These are phyloP conservation scores for Rhizophagus prolifer DNA, from an alignment of 192 early-diverging fungal genomes.

Conservation along the genomic window DNA sequence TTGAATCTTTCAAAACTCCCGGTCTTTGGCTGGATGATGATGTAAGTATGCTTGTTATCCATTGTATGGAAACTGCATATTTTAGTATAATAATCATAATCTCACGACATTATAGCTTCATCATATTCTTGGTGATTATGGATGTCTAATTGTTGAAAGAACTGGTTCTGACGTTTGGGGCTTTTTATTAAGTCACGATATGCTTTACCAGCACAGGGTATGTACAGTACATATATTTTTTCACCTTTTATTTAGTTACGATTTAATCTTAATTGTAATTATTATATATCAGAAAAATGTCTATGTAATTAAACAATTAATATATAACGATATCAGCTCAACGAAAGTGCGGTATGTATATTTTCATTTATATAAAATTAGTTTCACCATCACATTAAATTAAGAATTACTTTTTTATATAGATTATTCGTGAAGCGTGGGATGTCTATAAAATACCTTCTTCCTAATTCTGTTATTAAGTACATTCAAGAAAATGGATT, in stretches of 20 bases:
- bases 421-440: constrained; percentile 89
- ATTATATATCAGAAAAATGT: constrained; percentile 71
- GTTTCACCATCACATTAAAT: not conserved
- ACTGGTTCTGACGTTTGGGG: constrained; percentile 92
- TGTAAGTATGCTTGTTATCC: constrained; percentile 52
- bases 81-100: not conserved
- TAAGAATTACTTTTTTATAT: constrained; percentile 10
- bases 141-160: constrained; percentile 94
- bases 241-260: not conserved
- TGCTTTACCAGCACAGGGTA: constrained; percentile 83
- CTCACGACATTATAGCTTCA: constrained; percentile 57
- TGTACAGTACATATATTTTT: constrained; percentile 2
- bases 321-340: constrained; percentile 97
- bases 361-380: not conserved
- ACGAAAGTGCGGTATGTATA: constrained; percentile 86
- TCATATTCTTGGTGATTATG: constrained; percentile 87
- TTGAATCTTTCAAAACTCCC: constrained; percentile 91
- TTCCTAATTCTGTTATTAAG: constrained; percentile 88
- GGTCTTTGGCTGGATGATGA: constrained; percentile 86
- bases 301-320: constrained; percentile 91
- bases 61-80: not conserved
- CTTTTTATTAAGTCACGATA: constrained; percentile 88
- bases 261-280: not conserved
- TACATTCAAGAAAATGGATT: constrained; percentile 83
- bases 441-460: constrained; percentile 93